Conservation (phyloP, 2,329 filamentous ascomycete genomes). For the Talaromyces funiculosus region DNA sequence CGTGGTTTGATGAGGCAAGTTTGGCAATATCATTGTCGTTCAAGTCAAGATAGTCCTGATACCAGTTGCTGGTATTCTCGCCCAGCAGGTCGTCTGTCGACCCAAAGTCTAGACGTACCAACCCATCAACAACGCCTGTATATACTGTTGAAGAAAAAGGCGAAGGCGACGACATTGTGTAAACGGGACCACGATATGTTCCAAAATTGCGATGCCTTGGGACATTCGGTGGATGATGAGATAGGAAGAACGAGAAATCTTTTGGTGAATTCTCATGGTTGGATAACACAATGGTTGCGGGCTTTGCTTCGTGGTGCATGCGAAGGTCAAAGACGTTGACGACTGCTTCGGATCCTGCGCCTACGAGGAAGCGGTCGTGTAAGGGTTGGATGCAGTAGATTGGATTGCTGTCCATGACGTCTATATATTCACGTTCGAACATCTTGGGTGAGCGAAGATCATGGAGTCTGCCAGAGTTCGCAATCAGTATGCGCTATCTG, state of each 20-base stretch:
- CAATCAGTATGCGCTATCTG: neutral
- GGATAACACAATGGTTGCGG: neutral
- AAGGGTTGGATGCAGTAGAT: constrained; percentile 56
- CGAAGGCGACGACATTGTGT: constrained; percentile 41
- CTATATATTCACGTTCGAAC: constrained; percentile 47
- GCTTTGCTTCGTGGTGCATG: constrained; percentile 32
- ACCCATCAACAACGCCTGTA: constrained; percentile 38
- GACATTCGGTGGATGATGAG: constrained; percentile 22
- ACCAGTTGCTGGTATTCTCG: constrained; percentile 26
- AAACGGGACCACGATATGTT: constrained; percentile 41
- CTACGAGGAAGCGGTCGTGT: constrained; percentile 52
- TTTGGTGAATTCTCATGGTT: constrained; percentile 17
- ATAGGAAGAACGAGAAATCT: constrained; percentile 42
- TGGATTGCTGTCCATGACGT: constrained; percentile 53
- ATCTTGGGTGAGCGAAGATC: constrained; percentile 51
- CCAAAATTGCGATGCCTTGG: constrained; percentile 13
- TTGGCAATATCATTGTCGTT: constrained; percentile 14
- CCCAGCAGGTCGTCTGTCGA: constrained; percentile 39
- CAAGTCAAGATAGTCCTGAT: constrained; percentile 25
- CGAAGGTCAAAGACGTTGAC: constrained; percentile 60
- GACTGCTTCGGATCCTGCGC: constrained; percentile 52
- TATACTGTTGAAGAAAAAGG: constrained; percentile 42
- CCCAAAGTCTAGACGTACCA: constrained; percentile 40
- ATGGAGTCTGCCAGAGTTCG: constrained; percentile 44
- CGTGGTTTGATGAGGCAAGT: constrained; percentile 16